These are phyloP conservation scores for Aspergillus affinis DNA, from an alignment of 495 filamentous ascomycete species.

Conservation along the genomic window DNA sequence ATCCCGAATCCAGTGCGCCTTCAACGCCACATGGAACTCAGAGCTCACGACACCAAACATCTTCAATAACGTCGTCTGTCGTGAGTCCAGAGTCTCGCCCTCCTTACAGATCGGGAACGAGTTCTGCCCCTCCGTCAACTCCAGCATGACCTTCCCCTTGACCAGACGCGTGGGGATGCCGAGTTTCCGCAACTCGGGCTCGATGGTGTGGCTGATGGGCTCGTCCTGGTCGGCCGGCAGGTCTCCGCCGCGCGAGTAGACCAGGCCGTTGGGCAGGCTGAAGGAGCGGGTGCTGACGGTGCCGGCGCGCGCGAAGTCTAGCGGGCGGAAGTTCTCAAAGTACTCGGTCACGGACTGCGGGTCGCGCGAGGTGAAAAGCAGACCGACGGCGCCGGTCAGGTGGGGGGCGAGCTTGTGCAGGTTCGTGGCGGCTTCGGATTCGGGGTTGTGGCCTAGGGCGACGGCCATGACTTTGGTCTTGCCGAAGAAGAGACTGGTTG, in stretches of 20 bases:
- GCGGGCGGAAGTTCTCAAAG: constrained; percentile 63
- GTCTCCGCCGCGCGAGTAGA: constrained; percentile 76
- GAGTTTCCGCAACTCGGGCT: constrained; percentile 81
- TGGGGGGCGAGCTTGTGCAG: constrained; percentile 67
- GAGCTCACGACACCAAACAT: constrained; percentile 85
- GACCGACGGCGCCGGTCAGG: constrained; percentile 79
- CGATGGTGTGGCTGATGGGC: constrained; percentile 79
- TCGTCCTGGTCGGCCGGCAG: constrained; percentile 78
- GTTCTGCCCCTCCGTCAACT: constrained; percentile 65
- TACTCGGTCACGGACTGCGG: constrained; percentile 62
- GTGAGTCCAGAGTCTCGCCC: constrained; percentile 77
- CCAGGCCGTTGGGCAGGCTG: constrained; percentile 71
- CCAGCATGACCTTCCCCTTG: constrained; percentile 83
- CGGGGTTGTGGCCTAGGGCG: constrained; percentile 73
- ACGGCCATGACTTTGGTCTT: constrained; percentile 98
- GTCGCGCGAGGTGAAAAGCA: constrained; percentile 81
- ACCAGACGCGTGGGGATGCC: constrained; percentile 84
- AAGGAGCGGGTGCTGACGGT: constrained; percentile 70
- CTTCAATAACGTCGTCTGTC: constrained; percentile 92
- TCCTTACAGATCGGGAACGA: constrained; percentile 75
- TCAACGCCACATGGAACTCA: constrained; percentile 78
- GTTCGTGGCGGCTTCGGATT: constrained; percentile 73
- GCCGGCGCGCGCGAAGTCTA: constrained; percentile 89
- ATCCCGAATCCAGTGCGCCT: constrained; percentile 57
- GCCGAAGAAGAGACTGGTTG: constrained; percentile 83